Conservation (phyloP, 2,329 filamentous ascomycete species). For the Aspergillus arachidicola region DNA sequence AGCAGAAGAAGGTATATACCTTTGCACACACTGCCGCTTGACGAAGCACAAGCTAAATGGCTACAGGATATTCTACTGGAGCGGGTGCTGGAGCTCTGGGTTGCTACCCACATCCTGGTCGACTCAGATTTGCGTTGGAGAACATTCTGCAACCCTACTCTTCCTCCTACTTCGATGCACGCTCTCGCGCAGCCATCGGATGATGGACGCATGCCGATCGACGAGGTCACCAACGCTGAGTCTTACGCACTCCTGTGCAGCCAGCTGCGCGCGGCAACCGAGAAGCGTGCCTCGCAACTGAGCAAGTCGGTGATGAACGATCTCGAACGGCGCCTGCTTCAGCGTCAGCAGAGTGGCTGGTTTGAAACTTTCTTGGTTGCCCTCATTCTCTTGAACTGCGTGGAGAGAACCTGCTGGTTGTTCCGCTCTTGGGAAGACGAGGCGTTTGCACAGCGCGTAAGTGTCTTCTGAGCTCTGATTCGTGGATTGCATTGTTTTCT, state of each 20-base stretch:
- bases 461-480: slow-evolving; percentile 16
- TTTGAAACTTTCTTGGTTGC: slow-evolving; percentile 64
- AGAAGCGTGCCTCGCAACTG: slow-evolving; percentile 56
- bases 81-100: slow-evolving; percentile 59
- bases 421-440: slow-evolving; percentile 57
- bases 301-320: slow-evolving; percentile 61
- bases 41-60: neutral
- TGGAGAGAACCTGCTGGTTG: slow-evolving; percentile 62
- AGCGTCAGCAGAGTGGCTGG: slow-evolving; percentile 58
- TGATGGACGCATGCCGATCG: slow-evolving; percentile 43
- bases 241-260: slow-evolving; percentile 55
- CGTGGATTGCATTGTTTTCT: neutral
- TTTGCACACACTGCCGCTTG: neutral
- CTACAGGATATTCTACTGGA: slow-evolving; percentile 50
- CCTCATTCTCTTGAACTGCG: slow-evolving; percentile 60
- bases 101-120: slow-evolving; percentile 58
- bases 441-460: slow-evolving; percentile 37
- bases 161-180: slow-evolving; percentile 40
- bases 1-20: slow-evolving; percentile 41
- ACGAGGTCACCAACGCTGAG: slow-evolving; percentile 42
- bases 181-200: slow-evolving; percentile 41
- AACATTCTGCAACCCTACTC: slow-evolving; percentile 50
- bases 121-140: slow-evolving; percentile 52
- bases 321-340: slow-evolving; percentile 61
- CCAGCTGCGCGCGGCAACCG: slow-evolving; percentile 58